Percentiles rank a stretch among this genome's conserved stretches.
phyloP scores from a whole-genome alignment of 1,284 basidiomycete genomes.

The Vanrija sp. region DNA sequence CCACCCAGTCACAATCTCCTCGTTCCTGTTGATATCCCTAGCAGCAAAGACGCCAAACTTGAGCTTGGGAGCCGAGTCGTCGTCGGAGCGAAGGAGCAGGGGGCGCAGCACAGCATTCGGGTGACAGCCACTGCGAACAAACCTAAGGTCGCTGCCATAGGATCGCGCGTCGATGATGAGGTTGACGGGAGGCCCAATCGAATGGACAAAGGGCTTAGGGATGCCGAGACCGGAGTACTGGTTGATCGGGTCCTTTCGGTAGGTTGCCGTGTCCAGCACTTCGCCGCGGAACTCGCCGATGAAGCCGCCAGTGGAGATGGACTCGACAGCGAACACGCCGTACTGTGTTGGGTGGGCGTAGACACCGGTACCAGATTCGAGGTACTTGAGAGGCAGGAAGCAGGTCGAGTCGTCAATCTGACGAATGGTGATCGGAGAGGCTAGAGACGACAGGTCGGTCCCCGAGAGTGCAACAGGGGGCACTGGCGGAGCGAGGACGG shows the following conservation, averaged over 20 bases:
- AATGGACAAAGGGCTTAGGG: conserved; percentile 67
- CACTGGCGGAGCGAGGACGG: conserved; percentile 47
- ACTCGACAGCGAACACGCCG: conserved; percentile 39
- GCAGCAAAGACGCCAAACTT: conserved; percentile 80
- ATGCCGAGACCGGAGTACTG: conserved; percentile 55
- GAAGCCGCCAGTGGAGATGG: conserved; percentile 29
- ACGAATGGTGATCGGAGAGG: conserved; percentile 23
- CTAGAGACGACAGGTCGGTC: conserved; percentile 26
- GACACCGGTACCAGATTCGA: conserved; percentile 28
- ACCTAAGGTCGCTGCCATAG: conserved; percentile 71
- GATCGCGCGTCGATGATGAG: conserved; percentile 76
- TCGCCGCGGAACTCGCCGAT: conserved; percentile 47
- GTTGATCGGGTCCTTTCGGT: conserved; percentile 53
- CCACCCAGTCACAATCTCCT: conserved; percentile 90
- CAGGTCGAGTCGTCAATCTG: conserved; percentile 32
- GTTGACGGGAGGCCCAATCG: conserved; percentile 73
- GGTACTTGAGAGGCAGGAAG: conserved; percentile 40
- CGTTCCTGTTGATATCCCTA: conserved; percentile 68
- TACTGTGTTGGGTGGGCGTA: conserved; percentile 44
- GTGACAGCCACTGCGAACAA: conserved; percentile 76
- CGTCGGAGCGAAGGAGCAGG: conserved; percentile 52
- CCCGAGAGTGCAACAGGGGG: conserved; percentile 44
- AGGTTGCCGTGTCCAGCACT: conserved; percentile 37
- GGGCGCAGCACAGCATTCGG: conserved; percentile 85
- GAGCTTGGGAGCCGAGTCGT: conserved; percentile 51